Conservation (phyloP, 257 asterid species). For the Gynochthodes officinalis region DNA sequence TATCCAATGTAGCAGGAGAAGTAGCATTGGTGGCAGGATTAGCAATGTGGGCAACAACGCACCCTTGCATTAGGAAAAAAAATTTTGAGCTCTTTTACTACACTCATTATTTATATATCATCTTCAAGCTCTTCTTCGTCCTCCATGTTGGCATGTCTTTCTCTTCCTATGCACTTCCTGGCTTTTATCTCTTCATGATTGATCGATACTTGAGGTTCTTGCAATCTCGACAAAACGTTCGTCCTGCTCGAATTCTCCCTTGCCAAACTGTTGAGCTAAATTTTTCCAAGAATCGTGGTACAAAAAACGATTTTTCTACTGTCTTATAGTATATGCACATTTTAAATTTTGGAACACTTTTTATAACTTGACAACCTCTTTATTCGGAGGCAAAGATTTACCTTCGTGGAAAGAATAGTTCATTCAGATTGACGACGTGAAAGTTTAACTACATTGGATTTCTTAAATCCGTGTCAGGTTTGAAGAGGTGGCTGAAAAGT, state of each 20-base stretch:
- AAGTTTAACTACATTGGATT: no score
- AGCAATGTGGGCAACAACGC: conserved; percentile 61
- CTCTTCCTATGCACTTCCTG: conserved; percentile 64
- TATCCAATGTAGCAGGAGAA: conserved; percentile 81
- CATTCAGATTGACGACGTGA: no score
- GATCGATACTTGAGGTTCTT: conserved; percentile 74
- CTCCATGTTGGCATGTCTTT: conserved; percentile 66
- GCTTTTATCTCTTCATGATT: conserved; percentile 73
- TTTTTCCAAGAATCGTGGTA: conserved; percentile 66
- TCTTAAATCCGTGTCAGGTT: no score
- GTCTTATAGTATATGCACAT: no score
- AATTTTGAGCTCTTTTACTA: conserved; percentile 79
- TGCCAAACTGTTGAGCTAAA: conserved; percentile 61
- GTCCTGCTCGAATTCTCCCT: conserved; percentile 61
- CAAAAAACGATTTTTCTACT: no score
- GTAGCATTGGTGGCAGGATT: conserved; percentile 61
- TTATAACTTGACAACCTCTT: no score
- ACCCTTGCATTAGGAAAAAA: conserved; percentile 63
- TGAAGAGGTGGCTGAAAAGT: no score
- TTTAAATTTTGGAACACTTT: no score
- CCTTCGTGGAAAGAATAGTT: no score
- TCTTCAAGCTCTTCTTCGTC: conserved; percentile 68
- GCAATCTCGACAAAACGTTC: conserved; percentile 59
- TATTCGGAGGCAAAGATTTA: no score
- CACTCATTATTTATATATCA: conserved; percentile 69